Evolutionary conservation across 257 asterid genomes (phyloP), one percentile per base, ranked within the genome.

Genomic region (Eucommia ulmoides): DNA sequence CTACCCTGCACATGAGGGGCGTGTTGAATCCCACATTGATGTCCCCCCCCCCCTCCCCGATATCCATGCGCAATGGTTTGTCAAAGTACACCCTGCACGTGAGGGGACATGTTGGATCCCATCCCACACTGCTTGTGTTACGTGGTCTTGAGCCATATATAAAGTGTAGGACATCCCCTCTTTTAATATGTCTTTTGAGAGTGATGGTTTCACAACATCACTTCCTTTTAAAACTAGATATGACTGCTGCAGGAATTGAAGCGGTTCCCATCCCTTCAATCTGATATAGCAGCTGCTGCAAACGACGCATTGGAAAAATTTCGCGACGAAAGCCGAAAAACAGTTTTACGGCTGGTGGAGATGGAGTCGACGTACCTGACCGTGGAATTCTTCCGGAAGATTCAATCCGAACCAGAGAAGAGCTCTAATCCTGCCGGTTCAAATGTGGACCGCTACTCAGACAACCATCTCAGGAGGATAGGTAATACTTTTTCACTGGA

Each of bases 331-430:
- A 78, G 98, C 54, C 93, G 96, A 5, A 80, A 46, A 70, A 83
- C 98, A 44, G 84, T 89, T 65, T 16, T 62, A 61, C 70, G 98
- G 38, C 76, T 89, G 67, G 98, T 91, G 52, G 94, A 91, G 66
- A 91, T 91, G 96, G 96, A 91, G 72, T 91, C 96, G 46, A 63
- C 83, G 26, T 91, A 91, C 81, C 79, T 91, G 54, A 91, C 98
- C 25, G 96, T 91, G 24, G 98, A 91, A 45, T 91, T 86, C 58
- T 91, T 91, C 61, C 60, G 95, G 67, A 91, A 86, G 71, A 76
- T 91, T 56, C 92, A 86, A 25, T 53, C 78, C 38, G 98, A 91
- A 52, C 87, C 88, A 12, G 96, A 91, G 79, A 91, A 79, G 64
- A 49, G 55, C 24, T 33, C 73, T 24, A 72, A 50, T 51, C 54